Evolutionary conservation across 2,329 filamentous ascomycete genomes (phyloP), one percentile per base, ranked within the genome.

Genomic region (Hysterium pulicare): DNA sequence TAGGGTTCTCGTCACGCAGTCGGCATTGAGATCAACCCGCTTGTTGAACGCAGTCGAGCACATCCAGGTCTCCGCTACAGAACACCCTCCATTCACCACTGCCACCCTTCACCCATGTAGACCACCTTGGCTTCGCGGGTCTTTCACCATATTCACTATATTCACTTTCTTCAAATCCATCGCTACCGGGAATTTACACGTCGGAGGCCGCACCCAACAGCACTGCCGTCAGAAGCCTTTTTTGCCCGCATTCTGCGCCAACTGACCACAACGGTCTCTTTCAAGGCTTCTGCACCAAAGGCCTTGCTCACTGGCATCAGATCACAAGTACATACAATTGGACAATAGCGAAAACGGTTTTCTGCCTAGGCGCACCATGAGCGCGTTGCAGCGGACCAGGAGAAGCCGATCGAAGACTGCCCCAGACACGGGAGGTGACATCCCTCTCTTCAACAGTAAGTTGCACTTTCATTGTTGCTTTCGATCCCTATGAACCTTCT

Each of bases 331-430:
- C 44, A 32, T 39, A 33, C 46, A 47, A 57, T 54, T 59, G 55
- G 55, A 40, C 51, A 43, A 53, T 40, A 54, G 46, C 50, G 55
- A 59, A 59, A 50, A 34, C 50, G 47, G 44, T 36, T 44, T 57
- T 42, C 45, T 51, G 55, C 60, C 44, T 53, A 57, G 57, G 65
- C 65, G 64, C 65, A 67, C 53, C 37, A 68, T 69, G 66, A 68
- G 62, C 61, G 65, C 62, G 59, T 55, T 56, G 47, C 55, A 50
- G 49, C 55, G 61, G 53, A 57, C 54, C 44, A 59, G 55, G 54
- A 61, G 57, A 57, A 67, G 62, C 56, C 61, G 58, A 49, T 63
- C 62, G 36, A 62, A 57, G 51, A 53, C 57, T 23, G 61, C 59
- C 47, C 55, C 57, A 45, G 51, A 58, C 44, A 44, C 51, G 41